phyloP scores from a whole-genome alignment of 306 rosid genomes.

The Cucurbita moschata region DNA sequence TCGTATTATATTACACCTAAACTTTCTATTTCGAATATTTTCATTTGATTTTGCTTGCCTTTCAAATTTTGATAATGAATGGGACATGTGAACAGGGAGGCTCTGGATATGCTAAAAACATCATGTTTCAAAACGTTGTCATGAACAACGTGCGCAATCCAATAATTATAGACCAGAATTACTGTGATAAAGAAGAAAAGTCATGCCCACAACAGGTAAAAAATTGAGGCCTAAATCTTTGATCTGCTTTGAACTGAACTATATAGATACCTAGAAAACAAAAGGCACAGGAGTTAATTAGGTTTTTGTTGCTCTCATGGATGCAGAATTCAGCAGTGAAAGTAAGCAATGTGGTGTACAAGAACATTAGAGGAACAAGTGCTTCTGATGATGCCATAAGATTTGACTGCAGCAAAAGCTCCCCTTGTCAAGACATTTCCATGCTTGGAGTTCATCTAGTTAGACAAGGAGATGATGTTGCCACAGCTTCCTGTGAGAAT shows the following conservation, averaged over 20 bases:
- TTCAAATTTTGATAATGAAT: neutral
- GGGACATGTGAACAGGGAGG: slow-evolving; percentile 50
- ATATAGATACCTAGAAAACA: too few relatives aligned
- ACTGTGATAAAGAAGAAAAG: slow-evolving; percentile 34
- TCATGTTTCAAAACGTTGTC: slow-evolving; percentile 39
- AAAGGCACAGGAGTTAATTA: neutral
- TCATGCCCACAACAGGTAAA: slow-evolving; percentile 40
- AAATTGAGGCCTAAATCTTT: neutral
- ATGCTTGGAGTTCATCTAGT: slow-evolving; percentile 31
- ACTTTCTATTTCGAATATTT: neutral
- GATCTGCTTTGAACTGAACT: neutral
- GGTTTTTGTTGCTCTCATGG: neutral
- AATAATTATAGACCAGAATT: slow-evolving; percentile 54
- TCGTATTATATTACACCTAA: neutral
- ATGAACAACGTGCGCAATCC: slow-evolving; percentile 56
- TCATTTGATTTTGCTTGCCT: neutral
- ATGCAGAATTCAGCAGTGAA: slow-evolving; percentile 38
- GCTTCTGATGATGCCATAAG: slow-evolving; percentile 42
- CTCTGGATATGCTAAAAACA: slow-evolving; percentile 51
- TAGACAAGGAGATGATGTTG: slow-evolving; percentile 8
- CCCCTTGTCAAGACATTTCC: slow-evolving; percentile 35
- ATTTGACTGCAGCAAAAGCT: slow-evolving; percentile 54
- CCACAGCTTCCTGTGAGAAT: slow-evolving; percentile 32
- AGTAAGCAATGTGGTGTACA: slow-evolving; percentile 50
- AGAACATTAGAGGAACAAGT: slow-evolving; percentile 58